A percentile compares a stretch with the other conserved stretches of the same genome.
Conservation (phyloP, 2,329 filamentous ascomycete species). For the Blastomyces gilchristii region DNA sequence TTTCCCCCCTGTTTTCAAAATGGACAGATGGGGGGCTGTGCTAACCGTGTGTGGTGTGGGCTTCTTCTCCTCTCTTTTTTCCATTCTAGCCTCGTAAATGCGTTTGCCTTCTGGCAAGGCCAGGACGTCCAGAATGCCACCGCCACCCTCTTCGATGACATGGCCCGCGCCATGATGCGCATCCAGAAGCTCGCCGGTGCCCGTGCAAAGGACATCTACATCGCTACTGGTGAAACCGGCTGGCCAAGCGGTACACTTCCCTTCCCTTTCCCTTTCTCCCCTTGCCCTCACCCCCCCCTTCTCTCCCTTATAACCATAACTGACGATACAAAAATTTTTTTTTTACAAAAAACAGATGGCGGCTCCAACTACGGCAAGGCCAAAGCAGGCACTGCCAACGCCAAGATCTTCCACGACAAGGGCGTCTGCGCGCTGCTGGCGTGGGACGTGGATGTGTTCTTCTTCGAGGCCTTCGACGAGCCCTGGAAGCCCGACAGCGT, state of each 20-base stretch:
- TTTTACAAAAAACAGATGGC: constrained; percentile 27
- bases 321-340: not conserved
- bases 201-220: constrained; percentile 45
- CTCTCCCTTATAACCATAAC: not conserved
- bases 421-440: constrained; percentile 54
- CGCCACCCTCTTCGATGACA: constrained; percentile 56
- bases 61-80: not conserved
- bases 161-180: constrained; percentile 52
- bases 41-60: not conserved
- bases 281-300: too few species aligned
- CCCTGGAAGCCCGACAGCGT: constrained; percentile 56
- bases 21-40: too few species aligned
- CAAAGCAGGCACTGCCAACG: constrained; percentile 49
- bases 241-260: constrained; percentile 47
- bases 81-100: constrained; percentile 47
- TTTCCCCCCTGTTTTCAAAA: too few species aligned
- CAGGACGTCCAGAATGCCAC: constrained; percentile 48
- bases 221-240: constrained; percentile 60
- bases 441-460: constrained; percentile 60
- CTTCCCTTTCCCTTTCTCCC: too few species aligned
- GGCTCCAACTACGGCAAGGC: constrained; percentile 54
- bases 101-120: constrained; percentile 64
- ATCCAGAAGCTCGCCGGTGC: constrained; percentile 51
- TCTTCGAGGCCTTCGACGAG: constrained; percentile 66
- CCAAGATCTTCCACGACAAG: constrained; percentile 50